Conservation (phyloP, 768 basidiomycete genomes). For the Rhizopogon salebrosus region DNA sequence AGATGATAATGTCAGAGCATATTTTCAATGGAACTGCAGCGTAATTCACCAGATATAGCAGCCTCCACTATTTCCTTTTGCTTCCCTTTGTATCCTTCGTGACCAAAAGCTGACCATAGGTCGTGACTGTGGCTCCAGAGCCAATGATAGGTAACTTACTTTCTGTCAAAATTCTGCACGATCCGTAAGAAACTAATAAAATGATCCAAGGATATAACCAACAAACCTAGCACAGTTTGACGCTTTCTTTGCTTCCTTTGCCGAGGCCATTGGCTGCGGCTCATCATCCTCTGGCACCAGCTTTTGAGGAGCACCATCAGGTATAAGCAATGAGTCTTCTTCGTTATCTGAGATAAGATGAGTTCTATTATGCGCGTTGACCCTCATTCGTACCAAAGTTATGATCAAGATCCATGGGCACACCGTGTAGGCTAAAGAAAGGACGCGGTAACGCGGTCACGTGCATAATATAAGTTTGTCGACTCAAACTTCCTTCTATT, state of each 20-base stretch:
- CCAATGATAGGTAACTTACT: constrained; percentile 9
- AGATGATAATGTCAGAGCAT: background rate
- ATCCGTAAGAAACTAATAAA: background rate
- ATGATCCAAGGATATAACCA: background rate
- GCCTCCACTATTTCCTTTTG: constrained; percentile 74
- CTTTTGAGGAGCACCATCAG: background rate
- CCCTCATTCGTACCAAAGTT: background rate
- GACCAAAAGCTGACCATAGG: constrained; percentile 56
- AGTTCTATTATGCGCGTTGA: background rate
- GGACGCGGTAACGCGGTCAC: background rate
- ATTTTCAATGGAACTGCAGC: background rate
- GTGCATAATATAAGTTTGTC: background rate
- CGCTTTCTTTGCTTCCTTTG: background rate
- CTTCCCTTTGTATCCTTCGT: constrained; percentile 65
- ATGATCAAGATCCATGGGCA: background rate
- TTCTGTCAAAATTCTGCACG: constrained; percentile 18
- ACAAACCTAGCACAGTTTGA: background rate
- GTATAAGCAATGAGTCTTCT: background rate
- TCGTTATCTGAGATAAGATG: background rate
- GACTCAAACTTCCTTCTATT: too few species aligned
- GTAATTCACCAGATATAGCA: constrained; percentile 50
- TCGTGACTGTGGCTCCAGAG: background rate
- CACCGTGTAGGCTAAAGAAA: too few species aligned
- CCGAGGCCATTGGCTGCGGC: background rate
- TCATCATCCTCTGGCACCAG: background rate